Evolutionary conservation across 306 rosid species (phyloP), one percentile per base, ranked within the genome.

Genomic region (Hippophae gyantsensis): DNA sequence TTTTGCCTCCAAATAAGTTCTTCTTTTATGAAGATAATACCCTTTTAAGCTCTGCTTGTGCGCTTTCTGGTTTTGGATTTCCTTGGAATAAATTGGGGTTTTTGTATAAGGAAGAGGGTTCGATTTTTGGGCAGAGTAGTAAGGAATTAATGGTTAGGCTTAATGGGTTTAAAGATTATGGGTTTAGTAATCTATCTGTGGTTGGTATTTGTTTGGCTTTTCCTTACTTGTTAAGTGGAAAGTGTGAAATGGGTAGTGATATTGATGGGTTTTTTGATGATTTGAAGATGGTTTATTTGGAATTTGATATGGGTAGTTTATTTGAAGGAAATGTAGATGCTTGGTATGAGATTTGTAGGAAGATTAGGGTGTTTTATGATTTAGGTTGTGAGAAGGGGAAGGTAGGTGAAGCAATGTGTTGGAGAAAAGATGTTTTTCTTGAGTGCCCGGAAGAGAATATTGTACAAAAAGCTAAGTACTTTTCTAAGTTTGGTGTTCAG

Each of bases 41-140:
- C 12, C 64, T 82, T 64, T 55, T 89, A 25, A 63, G 71, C 73
- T 77, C 80, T 18, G 87, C 97, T 57, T 71, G 66, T 78, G 82
- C 63, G 0, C 95, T 89, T 13, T 66, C 54, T 5, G 84, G 58
- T 18, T 89, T 74, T 56, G 97, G 97, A 60, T 86, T 89, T 71
- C 97, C 95, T 0, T 89, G 97, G 97, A 78, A 72, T 48, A 79
- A 13, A 74, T 67, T 89, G 57, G 97, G 97, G 51, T 55, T 61
- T 48, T 13, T 89, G 73, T 86, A 76, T 51, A 44, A 27, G 60
- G 86, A 78, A 69, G 79, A 75, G 56, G 45, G 40, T 60, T 79
- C 63, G 13, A 61, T 84, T 60, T 84, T 89, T 63, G 54, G 61
- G 9, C 59, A 50, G 53, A 74, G 72, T 69, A 32, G 56, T 0